These are phyloP conservation scores for Prosopis cineraria DNA, from an alignment of 306 rosid genomes.

Conservation along the genomic window DNA sequence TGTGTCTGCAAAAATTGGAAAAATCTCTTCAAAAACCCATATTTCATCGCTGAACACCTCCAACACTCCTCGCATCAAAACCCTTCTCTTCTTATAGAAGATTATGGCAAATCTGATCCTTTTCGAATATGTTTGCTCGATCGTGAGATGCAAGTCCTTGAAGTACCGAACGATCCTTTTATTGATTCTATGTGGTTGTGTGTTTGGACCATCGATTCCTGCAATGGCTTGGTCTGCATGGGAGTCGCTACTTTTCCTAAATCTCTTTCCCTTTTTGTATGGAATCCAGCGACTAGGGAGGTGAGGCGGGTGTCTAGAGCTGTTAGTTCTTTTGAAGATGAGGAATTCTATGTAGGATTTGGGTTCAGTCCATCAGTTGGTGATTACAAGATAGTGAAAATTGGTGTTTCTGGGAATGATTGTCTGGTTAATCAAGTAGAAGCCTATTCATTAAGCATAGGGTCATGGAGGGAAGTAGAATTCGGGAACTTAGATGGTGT, in stretches of 20 bases:
- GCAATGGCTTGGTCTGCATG: constrained; percentile 31
- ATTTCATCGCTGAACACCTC: constrained; percentile 14
- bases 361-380: constrained; percentile 13
- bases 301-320: not conserved
- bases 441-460: not conserved
- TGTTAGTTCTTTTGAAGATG: not conserved
- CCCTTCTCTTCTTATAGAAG: constrained; percentile 23
- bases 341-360: not conserved
- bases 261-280: not conserved
- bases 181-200: not conserved
- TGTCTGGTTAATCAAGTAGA: not conserved
- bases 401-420: not conserved
- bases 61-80: not conserved
- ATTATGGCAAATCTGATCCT: not conserved
- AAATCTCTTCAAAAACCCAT: not conserved
- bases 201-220: constrained; percentile 10
- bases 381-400: constrained; percentile 34
- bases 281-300: not conserved
- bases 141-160: not conserved
- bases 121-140: not conserved
- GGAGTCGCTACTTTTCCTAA: too few relatives aligned
- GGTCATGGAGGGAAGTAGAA: constrained; percentile 14
- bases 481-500: not conserved
- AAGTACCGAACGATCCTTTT: not conserved
- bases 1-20: not conserved